These are phyloP conservation scores for Fusarium multiceps DNA, from an alignment of 2,329 filamentous ascomycete species.

Conservation along the genomic window DNA sequence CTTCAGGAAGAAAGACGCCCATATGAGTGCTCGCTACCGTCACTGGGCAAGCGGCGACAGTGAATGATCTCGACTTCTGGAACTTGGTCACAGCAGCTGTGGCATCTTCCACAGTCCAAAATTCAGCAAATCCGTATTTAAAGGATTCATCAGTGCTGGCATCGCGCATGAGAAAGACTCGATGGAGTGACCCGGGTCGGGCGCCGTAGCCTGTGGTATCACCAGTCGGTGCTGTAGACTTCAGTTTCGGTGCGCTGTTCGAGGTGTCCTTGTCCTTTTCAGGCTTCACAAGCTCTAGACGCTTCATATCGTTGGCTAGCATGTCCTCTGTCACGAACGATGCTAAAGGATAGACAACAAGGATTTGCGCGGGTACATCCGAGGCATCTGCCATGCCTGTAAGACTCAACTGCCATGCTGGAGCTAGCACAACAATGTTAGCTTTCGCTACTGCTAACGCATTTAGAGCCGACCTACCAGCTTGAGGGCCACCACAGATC, in stretches of 20 bases:
- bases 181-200: conserved; percentile 76
- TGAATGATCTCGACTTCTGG: conserved; percentile 78
- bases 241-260: conserved; percentile 64
- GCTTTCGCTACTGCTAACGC: background rate
- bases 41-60: conserved; percentile 78
- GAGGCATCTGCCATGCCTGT: conserved; percentile 63
- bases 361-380: conserved; percentile 75
- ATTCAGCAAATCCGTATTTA: conserved; percentile 87
- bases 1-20: conserved; percentile 84
- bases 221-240: conserved; percentile 66
- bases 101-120: conserved; percentile 80
- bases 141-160: conserved; percentile 77
- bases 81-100: conserved; percentile 78
- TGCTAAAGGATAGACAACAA: conserved; percentile 79
- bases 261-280: conserved; percentile 58
- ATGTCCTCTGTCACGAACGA: conserved; percentile 77
- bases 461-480: conserved; percentile 43
- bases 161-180: conserved; percentile 82
- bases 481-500: conserved; percentile 50
- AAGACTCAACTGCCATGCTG: conserved; percentile 52
- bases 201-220: conserved; percentile 74
- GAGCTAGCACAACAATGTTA: conserved; percentile 29
- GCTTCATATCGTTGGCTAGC: conserved; percentile 77
- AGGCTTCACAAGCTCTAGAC: conserved; percentile 73
- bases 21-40: conserved; percentile 81